Base-by-base conservation (phyloP, 2,329 filamentous ascomycete genomes). In the Colletotrichum coccodes region DNA sequence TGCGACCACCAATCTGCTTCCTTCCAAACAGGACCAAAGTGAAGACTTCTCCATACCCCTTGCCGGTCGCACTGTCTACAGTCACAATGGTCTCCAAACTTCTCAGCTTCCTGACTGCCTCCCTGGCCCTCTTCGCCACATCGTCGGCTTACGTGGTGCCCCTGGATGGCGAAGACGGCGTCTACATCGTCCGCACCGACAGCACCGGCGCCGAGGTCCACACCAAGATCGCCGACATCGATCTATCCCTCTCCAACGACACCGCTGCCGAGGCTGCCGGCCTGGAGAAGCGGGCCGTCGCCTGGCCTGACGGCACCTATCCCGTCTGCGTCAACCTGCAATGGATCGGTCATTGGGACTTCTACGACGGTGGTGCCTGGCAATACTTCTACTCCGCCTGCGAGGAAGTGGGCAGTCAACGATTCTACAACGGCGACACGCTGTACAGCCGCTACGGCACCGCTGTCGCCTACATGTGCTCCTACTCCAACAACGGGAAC, bases 201-300 rank as follows among this genome's bases (percentile, higher is more conserved):
- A 32, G 21, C 32, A 12, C 18, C 52, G 52, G 52, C 32, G 8
- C 30, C n/a, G 52, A 56, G 34, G 52, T 56, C 34, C 52, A 56
- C 52, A 56, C 52, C 32, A 56, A 56, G 52, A 56, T 56, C 52
- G 52, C 52, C 52, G 32, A 56, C 52, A 18, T 56, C 6, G 52
- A 56, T 32, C 52, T n/a, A 8, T 7, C 52, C 18, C n/a, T 14
- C 32, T 11, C 32, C n/a, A 38, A 56, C 34, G 34, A 11, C 34
- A 56, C 52, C 30, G 21, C n/a, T 11, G 32, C 2, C 52, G 34
- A 1, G 9, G 18, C n/a, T 21, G 52, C n/a, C 7, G 34, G 18
- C 21, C 34, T 56, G 0, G 32, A 56, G 14, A 56, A 56, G 32
- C n/a, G 52, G n/a, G 52, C 52, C 32, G n/a, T 56, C 52, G 8